A percentile compares a stretch with the other conserved stretches of the same genome.
Conservation (phyloP, 106 monocot genomes). For the Acanthochlamys bracteata region DNA sequence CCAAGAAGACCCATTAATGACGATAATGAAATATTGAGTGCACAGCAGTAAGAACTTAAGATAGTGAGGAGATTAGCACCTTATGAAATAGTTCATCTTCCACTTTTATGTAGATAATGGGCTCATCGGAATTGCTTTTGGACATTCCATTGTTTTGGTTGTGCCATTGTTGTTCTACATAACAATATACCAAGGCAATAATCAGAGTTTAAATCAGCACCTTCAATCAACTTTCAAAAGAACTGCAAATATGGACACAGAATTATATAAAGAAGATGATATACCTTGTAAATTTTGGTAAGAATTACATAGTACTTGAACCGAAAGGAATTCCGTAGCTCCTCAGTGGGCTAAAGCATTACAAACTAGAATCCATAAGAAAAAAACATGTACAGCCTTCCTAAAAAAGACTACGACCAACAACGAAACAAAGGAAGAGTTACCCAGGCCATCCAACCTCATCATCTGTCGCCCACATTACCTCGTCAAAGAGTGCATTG, state of each 20-base stretch:
- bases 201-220: background rate
- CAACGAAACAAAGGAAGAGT: background rate
- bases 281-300: constrained; percentile 71
- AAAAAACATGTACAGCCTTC: background rate
- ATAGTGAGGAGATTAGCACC: constrained; percentile 32
- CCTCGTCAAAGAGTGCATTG: constrained; percentile 63
- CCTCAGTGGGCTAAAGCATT: constrained; percentile 56
- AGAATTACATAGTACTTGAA: constrained; percentile 79
- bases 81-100: constrained; percentile 91
- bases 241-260: background rate
- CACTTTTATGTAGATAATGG: constrained; percentile 60
- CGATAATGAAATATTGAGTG: too few relatives aligned
- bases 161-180: constrained; percentile 33
- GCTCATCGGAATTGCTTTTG: constrained; percentile 30
- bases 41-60: too few relatives aligned
- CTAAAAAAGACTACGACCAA: background rate
- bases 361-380: background rate
- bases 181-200: background rate
- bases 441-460: constrained; percentile 42
- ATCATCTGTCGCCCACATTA: constrained; percentile 95
- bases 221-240: background rate
- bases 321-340: constrained; percentile 65
- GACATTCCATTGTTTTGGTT: constrained; percentile 15
- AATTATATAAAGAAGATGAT: background rate
- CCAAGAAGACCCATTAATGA: too few relatives aligned